Evolutionary conservation across 78 protist species (phyloP).

Genomic region (Chrysochromulina parva): DNA sequence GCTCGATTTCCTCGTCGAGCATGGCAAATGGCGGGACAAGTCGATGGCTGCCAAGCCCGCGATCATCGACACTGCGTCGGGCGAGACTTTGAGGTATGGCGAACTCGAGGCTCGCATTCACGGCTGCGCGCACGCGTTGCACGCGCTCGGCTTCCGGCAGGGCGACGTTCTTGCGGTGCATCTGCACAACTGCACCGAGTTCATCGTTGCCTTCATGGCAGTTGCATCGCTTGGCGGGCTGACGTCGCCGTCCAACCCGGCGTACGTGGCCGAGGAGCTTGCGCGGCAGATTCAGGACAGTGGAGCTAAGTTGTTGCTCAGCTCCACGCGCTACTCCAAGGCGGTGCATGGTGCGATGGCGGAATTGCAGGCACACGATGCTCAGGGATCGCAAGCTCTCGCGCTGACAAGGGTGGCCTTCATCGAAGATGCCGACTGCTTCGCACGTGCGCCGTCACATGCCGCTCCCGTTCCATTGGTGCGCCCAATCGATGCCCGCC

Average conservation of each 20-base stretch:
- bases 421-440: background rate
- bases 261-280: slow-evolving; percentile 24
- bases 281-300: background rate
- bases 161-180: slow-evolving; percentile 1
- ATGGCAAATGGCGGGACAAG: too few species aligned
- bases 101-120: too few species aligned
- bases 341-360: background rate
- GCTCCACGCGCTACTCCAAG: background rate
- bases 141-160: background rate
- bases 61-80: too few species aligned
- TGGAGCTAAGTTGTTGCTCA: background rate
- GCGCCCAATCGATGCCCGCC: background rate
- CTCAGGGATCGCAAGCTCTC: background rate
- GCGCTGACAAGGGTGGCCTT: background rate
- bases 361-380: too few species aligned
- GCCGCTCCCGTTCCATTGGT: background rate
- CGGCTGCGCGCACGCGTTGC: background rate
- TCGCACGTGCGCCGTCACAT: background rate
- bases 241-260: slow-evolving; percentile 43
- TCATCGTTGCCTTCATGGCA: slow-evolving; percentile 2
- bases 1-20: too few species aligned
- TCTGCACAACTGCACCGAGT: background rate
- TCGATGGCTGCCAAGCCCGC: too few species aligned
- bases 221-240: background rate
- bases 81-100: too few species aligned